phyloP scores from a whole-genome alignment of 2,329 filamentous ascomycete genomes.

The Verticillium nubilum region DNA sequence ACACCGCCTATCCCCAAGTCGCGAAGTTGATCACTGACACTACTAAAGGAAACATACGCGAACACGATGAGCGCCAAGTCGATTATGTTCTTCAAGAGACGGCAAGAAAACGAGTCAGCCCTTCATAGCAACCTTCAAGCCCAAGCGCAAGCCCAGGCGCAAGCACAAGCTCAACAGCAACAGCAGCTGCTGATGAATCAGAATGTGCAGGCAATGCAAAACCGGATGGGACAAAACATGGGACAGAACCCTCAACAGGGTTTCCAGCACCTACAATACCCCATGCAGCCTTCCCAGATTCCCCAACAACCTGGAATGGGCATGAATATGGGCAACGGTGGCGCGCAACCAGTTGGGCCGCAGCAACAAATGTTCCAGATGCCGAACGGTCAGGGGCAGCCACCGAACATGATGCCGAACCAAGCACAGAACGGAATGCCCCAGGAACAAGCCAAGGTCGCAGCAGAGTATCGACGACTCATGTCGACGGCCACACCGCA shows the following conservation, averaged over 20 bases:
- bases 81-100: conserved; percentile 43
- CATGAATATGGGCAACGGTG: conserved; percentile 35
- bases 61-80: conserved; percentile 38
- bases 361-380: conserved; percentile 32
- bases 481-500: conserved; percentile 35
- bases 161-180: conserved; percentile 31
- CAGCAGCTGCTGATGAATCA: conserved; percentile 46
- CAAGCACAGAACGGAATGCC: conserved; percentile 34
- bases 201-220: conserved; percentile 34
- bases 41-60: conserved; percentile 42
- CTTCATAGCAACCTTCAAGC: conserved; percentile 45
- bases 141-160: conserved; percentile 31
- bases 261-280: conserved; percentile 54
- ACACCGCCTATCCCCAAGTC: neutral
- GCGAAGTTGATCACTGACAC: conserved; percentile 12
- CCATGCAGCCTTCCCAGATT: conserved; percentile 50
- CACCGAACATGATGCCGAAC: conserved; percentile 16
- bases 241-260: conserved; percentile 44
- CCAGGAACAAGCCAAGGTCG: conserved; percentile 38
- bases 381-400: conserved; percentile 27
- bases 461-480: conserved; percentile 37
- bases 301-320: conserved; percentile 37
- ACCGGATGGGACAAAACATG: conserved; percentile 45
- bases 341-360: conserved; percentile 28
- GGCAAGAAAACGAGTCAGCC: conserved; percentile 42